These are phyloP conservation scores for Neofusicoccum kwambonambiense DNA, from an alignment of 2,329 filamentous ascomycete species.

Conservation along the genomic window DNA sequence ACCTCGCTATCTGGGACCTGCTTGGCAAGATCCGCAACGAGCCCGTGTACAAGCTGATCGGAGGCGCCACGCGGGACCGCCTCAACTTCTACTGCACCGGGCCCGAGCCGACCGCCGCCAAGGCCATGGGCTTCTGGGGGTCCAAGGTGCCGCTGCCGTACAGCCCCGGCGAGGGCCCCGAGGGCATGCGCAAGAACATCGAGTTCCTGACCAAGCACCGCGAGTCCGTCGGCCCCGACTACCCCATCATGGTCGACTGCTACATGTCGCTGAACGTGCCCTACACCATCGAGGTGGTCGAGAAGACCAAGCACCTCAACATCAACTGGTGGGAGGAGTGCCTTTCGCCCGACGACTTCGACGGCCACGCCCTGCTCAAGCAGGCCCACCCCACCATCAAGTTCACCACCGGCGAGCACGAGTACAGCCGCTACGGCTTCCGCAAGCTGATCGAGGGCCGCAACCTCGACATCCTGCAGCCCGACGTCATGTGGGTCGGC, in stretches of 20 bases:
- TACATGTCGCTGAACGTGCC: slow-evolving; percentile 94
- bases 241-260: slow-evolving; percentile 92
- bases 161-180: slow-evolving; percentile 81
- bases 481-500: slow-evolving; percentile 96
- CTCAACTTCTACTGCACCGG: slow-evolving; percentile 95
- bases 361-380: slow-evolving; percentile 88
- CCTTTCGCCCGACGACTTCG: slow-evolving; percentile 84
- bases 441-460: slow-evolving; percentile 89
- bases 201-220: slow-evolving; percentile 84
- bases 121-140: slow-evolving; percentile 84
- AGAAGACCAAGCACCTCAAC: slow-evolving; percentile 76
- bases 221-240: slow-evolving; percentile 81
- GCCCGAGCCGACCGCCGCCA: slow-evolving; percentile 76
- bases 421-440: slow-evolving; percentile 93
- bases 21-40: slow-evolving; percentile 88
- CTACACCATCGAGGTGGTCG: slow-evolving; percentile 88
- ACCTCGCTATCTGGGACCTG: slow-evolving; percentile 89
- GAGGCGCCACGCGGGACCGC: slow-evolving; percentile 79
- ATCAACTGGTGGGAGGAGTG: slow-evolving; percentile 99
- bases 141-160: slow-evolving; percentile 89
- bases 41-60: slow-evolving; percentile 92
- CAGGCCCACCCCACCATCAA: slow-evolving; percentile 84
- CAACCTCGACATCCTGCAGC: slow-evolving; percentile 91
- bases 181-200: slow-evolving; percentile 82
- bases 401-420: slow-evolving; percentile 95